Evolutionary conservation across 495 filamentous ascomycete species (phyloP).

Genomic region (Talaromyces liani): DNA sequence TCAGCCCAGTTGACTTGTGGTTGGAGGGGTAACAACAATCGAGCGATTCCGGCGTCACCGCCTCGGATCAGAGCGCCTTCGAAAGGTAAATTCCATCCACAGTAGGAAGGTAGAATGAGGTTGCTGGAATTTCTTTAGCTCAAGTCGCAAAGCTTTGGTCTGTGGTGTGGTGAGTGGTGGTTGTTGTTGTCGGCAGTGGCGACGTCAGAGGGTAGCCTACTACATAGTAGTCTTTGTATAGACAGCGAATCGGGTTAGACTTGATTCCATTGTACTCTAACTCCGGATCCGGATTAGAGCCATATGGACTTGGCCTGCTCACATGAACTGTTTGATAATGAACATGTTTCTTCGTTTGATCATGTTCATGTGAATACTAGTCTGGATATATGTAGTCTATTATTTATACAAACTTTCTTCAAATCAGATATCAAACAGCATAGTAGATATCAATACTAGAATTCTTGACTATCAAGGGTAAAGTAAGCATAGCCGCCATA

Average conservation of each 20-base stretch:
- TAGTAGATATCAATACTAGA: too few species aligned
- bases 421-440: too few species aligned
- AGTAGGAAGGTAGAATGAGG: not conserved
- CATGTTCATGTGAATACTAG: not conserved
- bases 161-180: not conserved
- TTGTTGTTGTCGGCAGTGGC: not conserved
- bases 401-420: too few species aligned
- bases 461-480: not conserved
- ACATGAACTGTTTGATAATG: not conserved
- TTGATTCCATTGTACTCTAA: not conserved
- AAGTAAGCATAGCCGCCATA: not conserved
- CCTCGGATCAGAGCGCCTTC: constrained; percentile 2
- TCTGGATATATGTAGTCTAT: too few species aligned
- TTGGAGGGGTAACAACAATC: not conserved
- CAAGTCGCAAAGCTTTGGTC: not conserved
- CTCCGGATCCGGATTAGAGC: not conserved
- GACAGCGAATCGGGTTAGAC: not conserved
- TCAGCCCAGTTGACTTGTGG: not conserved
- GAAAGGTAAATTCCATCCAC: not conserved
- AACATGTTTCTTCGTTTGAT: not conserved
- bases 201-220: not conserved
- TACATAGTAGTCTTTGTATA: not conserved
- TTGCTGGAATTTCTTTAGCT: not conserved
- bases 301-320: not conserved
- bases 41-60: constrained; percentile 9